These are phyloP conservation scores for Taphrina flavorubra DNA, from an alignment of 1,139 yeast species.

Conservation along the genomic window DNA sequence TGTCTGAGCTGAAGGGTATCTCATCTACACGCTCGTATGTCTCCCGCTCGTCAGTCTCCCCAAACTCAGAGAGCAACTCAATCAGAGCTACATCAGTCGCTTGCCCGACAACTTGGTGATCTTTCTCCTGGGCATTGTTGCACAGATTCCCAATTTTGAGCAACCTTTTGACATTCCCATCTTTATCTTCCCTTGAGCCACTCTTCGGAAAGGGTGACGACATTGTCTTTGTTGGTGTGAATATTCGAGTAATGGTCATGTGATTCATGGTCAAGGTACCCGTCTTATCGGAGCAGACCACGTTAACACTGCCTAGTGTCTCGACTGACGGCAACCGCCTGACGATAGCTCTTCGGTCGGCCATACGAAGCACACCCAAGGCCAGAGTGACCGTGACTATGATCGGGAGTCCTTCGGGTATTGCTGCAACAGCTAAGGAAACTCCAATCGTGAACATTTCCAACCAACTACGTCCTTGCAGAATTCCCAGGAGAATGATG, in stretches of 20 bases:
- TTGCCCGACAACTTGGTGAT: constrained; percentile 73
- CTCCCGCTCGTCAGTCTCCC: constrained; percentile 57
- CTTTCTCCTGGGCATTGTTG: constrained; percentile 64
- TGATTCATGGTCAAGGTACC: constrained; percentile 94
- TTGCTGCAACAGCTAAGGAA: constrained; percentile 95
- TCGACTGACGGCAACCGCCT: constrained; percentile 93
- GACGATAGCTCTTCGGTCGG: constrained; percentile 87
- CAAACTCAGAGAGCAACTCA: constrained; percentile 73
- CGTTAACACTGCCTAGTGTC: constrained; percentile 92
- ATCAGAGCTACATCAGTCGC: constrained; percentile 92
- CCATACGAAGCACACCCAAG: constrained; percentile 93
- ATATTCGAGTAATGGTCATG: constrained; percentile 85
- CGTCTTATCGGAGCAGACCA: constrained; percentile 92
- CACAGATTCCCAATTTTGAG: constrained; percentile 69
- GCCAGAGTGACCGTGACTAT: constrained; percentile 96
- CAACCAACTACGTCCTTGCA: constrained; percentile 91
- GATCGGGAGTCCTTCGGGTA: constrained; percentile 96
- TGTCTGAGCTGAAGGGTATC: constrained; percentile 78
- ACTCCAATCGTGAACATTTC: constrained; percentile 98
- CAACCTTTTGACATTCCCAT: constrained; percentile 32
- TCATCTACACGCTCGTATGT: constrained; percentile 63
- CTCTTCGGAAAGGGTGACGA: constrained; percentile 35
- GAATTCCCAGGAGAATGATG: constrained; percentile 81
- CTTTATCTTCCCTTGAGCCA: constrained; percentile 29
- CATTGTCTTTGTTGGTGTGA: constrained; percentile 74